A percentile compares a stretch with the other conserved stretches of the same genome.
Conservation (phyloP, 257 asterid species). For the Paulownia fortunei region DNA sequence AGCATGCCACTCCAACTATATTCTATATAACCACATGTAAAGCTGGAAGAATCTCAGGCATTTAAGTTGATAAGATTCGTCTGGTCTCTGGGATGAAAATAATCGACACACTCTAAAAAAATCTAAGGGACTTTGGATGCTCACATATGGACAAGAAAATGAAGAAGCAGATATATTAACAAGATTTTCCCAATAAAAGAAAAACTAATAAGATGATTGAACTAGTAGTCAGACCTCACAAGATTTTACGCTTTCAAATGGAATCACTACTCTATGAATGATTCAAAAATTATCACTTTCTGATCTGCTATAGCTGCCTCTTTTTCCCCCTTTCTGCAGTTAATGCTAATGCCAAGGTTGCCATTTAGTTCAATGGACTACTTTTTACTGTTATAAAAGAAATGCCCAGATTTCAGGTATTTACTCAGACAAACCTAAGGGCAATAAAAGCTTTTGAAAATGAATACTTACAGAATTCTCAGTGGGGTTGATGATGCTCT, state of each 20-base stretch:
- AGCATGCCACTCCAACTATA: neutral
- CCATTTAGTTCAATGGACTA: neutral
- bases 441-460: conserved; percentile 21
- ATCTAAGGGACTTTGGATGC: neutral
- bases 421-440: neutral
- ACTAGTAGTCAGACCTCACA: conserved; percentile 15
- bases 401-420: conserved; percentile 24
- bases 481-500: conserved; percentile 47
- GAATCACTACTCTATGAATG: conserved; percentile 2
- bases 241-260: conserved; percentile 23
- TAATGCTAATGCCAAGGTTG: conserved; percentile 9
- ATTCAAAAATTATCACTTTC: conserved; percentile 19
- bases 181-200: conserved; percentile 13
- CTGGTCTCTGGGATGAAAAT: conserved; percentile 15
- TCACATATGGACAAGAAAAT: conserved; percentile 10
- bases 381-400: conserved; percentile 1
- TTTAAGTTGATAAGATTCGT: neutral
- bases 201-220: conserved; percentile 8
- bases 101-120: neutral
- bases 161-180: conserved; percentile 20
- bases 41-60: neutral
- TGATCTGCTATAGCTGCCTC: conserved; percentile 1
- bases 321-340: conserved; percentile 10
- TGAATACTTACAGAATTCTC: conserved; percentile 61
- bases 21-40: conserved; percentile 14